phyloP scores from a whole-genome alignment of 306 rosid genomes.

The Citrullus colocynthis region DNA sequence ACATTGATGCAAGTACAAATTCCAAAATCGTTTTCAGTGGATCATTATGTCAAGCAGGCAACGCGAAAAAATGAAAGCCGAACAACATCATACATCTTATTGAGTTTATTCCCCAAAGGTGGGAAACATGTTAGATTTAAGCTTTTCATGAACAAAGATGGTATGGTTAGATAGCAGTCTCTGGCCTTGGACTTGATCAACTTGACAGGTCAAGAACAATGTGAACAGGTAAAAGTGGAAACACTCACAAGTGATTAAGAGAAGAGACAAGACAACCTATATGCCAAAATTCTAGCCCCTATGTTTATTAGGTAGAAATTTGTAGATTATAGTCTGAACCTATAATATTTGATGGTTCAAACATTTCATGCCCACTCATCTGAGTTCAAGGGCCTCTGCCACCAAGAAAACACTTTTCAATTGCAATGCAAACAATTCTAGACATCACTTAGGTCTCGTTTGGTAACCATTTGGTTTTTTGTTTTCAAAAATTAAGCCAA shows the following conservation, averaged over 20 bases:
- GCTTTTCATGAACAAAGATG: neutral
- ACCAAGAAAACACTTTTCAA: neutral
- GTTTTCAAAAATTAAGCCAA: too few species aligned
- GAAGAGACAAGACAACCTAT: neutral
- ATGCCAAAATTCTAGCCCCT: neutral
- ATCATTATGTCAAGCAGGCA: neutral
- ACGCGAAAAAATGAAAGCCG: neutral
- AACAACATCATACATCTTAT: neutral
- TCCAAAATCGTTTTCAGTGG: neutral
- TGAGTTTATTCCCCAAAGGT: neutral
- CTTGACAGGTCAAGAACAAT: neutral
- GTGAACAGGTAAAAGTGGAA: neutral
- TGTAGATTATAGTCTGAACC: neutral
- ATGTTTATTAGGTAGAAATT: neutral
- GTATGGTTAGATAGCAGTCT: neutral
- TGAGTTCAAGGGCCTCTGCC: neutral
- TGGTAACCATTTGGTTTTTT: too few species aligned
- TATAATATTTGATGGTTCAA: neutral
- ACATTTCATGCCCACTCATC: neutral
- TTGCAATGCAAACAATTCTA: neutral
- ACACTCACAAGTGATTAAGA: neutral
- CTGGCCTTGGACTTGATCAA: neutral
- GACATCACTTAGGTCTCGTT: neutral
- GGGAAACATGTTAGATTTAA: neutral
- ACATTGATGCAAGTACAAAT: neutral